These are phyloP conservation scores for Endothia cerciana DNA, from an alignment of 2,329 filamentous ascomycete species.

Conservation along the genomic window DNA sequence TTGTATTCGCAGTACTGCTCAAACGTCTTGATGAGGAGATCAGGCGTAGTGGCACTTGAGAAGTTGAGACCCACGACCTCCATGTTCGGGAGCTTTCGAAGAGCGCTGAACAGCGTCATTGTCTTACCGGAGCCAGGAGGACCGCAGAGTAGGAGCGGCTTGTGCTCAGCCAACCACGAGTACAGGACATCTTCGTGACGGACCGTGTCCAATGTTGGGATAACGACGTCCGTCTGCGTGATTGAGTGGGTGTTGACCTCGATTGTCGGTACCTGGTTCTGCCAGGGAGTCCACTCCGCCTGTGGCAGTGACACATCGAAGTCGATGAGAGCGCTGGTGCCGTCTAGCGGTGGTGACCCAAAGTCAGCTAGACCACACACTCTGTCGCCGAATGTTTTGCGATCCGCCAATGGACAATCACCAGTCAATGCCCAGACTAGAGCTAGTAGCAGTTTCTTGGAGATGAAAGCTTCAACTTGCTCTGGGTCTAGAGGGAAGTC, in stretches of 20 bases:
- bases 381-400: constrained; percentile 87
- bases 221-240: constrained; percentile 97
- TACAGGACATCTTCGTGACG: constrained; percentile 99
- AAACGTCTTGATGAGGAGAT: constrained; percentile 97
- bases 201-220: constrained; percentile 95
- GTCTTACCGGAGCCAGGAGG: constrained; percentile 99
- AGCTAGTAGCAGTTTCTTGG: constrained; percentile 92
- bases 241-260: constrained; percentile 99
- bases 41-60: constrained; percentile 96
- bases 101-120: constrained; percentile 97
- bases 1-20: constrained; percentile 99
- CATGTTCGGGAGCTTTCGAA: constrained; percentile 97
- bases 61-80: constrained; percentile 99
- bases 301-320: constrained; percentile 88
- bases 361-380: constrained; percentile 82
- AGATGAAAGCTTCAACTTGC: constrained; percentile 84
- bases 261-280: constrained; percentile 88
- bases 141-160: constrained; percentile 93
- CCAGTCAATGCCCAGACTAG: constrained; percentile 95
- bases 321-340: constrained; percentile 87
- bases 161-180: constrained; percentile 98
- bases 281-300: constrained; percentile 91
- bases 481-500: constrained; percentile 93
- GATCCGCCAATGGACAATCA: constrained; percentile 86
- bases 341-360: constrained; percentile 79